phyloP scores from a whole-genome alignment of 2,329 filamentous ascomycete genomes.

The Seiridium unicorne region DNA sequence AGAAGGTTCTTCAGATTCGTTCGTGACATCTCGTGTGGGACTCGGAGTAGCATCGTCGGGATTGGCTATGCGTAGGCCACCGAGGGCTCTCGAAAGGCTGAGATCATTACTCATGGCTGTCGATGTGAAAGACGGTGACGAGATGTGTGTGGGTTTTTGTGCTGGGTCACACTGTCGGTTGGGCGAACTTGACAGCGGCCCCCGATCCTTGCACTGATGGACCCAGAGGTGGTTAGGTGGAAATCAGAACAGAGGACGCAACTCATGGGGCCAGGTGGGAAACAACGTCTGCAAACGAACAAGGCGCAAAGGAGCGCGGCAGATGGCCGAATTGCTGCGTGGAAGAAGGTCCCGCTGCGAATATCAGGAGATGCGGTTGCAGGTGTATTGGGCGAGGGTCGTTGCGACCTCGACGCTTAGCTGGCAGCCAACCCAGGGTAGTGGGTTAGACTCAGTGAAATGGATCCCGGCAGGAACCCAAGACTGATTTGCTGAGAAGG shows the following conservation, averaged over 20 bases:
- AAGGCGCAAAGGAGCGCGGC: neutral
- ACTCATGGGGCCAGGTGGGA: neutral
- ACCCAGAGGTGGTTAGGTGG: neutral
- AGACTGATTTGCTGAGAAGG: neutral
- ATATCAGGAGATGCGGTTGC: neutral
- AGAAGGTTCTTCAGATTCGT: slow-evolving; percentile 27
- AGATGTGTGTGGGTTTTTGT: slow-evolving; percentile 7
- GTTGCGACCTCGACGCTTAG: neutral
- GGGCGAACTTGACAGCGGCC: neutral
- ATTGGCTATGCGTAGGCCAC: slow-evolving; percentile 94
- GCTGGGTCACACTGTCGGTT: slow-evolving; percentile 2
- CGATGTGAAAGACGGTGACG: slow-evolving; percentile 5
- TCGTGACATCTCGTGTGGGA: slow-evolving; percentile 26
- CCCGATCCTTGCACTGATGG: neutral
- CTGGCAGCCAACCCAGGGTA: neutral
- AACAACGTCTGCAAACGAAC: neutral
- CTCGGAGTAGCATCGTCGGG: slow-evolving; percentile 68
- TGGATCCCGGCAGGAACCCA: neutral
- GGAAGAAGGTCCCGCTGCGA: neutral
- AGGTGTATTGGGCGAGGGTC: neutral
- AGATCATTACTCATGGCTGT: slow-evolving; percentile 81
- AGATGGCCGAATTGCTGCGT: neutral
- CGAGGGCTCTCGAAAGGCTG: slow-evolving; percentile 87
- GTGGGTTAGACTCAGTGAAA: neutral
- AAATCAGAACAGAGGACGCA: neutral